Evolutionary conservation across 2,329 filamentous ascomycete species (phyloP), one percentile per base, ranked within the genome.

Genomic region (Xylariaceae sp.): DNA sequence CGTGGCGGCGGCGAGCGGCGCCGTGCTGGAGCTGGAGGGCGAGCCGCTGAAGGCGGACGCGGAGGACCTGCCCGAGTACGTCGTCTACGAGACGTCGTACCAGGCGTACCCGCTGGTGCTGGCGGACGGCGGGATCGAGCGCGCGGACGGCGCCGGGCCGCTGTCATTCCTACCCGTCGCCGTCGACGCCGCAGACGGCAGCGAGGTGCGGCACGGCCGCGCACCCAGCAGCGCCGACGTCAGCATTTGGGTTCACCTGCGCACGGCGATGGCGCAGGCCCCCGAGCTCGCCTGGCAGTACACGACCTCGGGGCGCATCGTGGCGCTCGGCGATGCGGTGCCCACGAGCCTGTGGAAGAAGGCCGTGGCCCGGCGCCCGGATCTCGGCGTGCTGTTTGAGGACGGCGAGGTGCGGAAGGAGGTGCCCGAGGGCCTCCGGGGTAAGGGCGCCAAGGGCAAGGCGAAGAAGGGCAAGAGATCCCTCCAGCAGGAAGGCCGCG

Each of bases 61-160:
- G 16, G 59, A 60, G 23, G 65, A 76, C 48, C 68, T 78, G 4
- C 76, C 76, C 9, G 73, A 76, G 43, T 71, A 76, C 42, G 67
- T 77, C 57, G 70, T 78, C 52, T 77, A 77, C 64, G 75, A 77
- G 65, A 78, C 75, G 7, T 75, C 76, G 2, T 78, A 78, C 67
- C 69, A 76, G 51, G 73, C 74, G 49, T 78, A 78, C 62, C 74
- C 75, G 1, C 71, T 77, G 19, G 73, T 79, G 42, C 64, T 78
- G 14, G 71, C 74, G 5, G 71, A 70, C 2, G 74, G 74, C 12
- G 68, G 67, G 48, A 77, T 79, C 64, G 72, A 72, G 54, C 70
- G 70, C 19, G 73, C 75, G n/a, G 74, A 74, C 7, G 76, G 75
- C 14, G 72, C 75, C 50, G 50, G 67, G 5, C 65, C 71, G 47